These are phyloP conservation scores for Plasmodium malariae DNA, from an alignment of 169 alveolate species.

Conservation along the genomic window DNA sequence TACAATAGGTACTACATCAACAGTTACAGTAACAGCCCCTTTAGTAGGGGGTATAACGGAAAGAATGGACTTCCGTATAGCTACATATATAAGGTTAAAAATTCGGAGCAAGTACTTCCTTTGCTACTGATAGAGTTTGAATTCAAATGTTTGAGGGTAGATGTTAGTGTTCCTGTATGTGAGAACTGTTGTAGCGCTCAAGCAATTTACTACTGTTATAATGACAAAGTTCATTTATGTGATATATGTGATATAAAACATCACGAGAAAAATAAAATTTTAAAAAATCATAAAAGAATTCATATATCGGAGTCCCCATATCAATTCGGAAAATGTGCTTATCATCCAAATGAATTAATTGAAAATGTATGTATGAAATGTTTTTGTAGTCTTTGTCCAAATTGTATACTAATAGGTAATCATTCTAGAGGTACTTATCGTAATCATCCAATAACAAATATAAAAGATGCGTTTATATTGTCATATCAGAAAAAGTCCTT, in stretches of 20 bases:
- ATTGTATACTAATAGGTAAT: constrained; percentile 89
- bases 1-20: neutral
- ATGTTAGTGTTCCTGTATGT: constrained; percentile 84
- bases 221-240: constrained; percentile 89
- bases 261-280: constrained; percentile 87
- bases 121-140: constrained; percentile 81
- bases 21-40: neutral
- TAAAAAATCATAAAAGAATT: constrained; percentile 89
- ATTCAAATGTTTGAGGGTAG: constrained; percentile 84
- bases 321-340: constrained; percentile 92
- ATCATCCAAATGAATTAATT: constrained; percentile 91
- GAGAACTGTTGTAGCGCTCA: constrained; percentile 72
- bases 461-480: constrained; percentile 90
- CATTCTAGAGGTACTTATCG: constrained; percentile 90
- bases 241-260: constrained; percentile 89
- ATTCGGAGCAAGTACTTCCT: constrained; percentile 86
- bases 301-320: constrained; percentile 91
- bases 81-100: constrained; percentile 81
- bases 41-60: neutral
- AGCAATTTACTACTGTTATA: constrained; percentile 56
- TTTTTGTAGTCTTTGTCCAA: constrained; percentile 88
- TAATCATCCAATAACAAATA: constrained; percentile 91
- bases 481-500: constrained; percentile 85
- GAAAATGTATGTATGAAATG: constrained; percentile 92
- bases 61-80: constrained; percentile 15